Conservation (phyloP, 495 filamentous ascomycete species). For the Penicillium angulare region DNA sequence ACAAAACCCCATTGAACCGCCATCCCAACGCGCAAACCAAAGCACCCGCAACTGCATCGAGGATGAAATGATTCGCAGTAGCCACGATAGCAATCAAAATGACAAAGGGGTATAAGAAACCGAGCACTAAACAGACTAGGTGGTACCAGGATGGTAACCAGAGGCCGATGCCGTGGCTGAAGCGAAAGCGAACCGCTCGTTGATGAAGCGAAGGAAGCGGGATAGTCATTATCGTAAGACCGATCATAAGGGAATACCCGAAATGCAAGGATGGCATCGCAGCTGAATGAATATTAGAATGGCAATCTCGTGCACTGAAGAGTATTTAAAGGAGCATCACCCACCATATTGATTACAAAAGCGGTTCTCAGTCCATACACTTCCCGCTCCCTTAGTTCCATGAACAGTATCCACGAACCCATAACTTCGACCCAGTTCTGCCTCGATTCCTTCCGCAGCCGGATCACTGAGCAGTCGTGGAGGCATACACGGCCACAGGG, state of each 20-base stretch:
- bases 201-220: conserved; percentile 42
- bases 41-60: conserved; percentile 68
- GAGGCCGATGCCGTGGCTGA: conserved; percentile 21
- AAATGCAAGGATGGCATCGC: conserved; percentile 83
- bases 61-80: conserved; percentile 71
- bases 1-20: conserved; percentile 54
- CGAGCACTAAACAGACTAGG: conserved; percentile 47
- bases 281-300: conserved; percentile 34
- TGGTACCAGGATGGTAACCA: conserved; percentile 42
- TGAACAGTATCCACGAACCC: conserved; percentile 78
- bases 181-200: conserved; percentile 20
- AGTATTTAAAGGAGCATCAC: background rate
- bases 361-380: conserved; percentile 71
- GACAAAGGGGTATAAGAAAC: conserved; percentile 60
- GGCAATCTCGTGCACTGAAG: too few relatives aligned
- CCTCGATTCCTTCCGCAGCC: conserved; percentile 38
- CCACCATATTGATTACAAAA: conserved; percentile 65
- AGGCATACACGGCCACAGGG: conserved; percentile 78
- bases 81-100: conserved; percentile 69
- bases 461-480: conserved; percentile 64
- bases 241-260: conserved; percentile 75
- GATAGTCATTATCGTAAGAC: conserved; percentile 61
- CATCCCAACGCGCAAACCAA: conserved; percentile 58
- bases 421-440: conserved; percentile 52
- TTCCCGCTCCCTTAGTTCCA: conserved; percentile 56